A percentile compares a stretch with the other conserved stretches of the same genome.
These are phyloP conservation scores for Xylaria venustula DNA, from an alignment of 495 filamentous ascomycete genomes.

Conservation along the genomic window DNA sequence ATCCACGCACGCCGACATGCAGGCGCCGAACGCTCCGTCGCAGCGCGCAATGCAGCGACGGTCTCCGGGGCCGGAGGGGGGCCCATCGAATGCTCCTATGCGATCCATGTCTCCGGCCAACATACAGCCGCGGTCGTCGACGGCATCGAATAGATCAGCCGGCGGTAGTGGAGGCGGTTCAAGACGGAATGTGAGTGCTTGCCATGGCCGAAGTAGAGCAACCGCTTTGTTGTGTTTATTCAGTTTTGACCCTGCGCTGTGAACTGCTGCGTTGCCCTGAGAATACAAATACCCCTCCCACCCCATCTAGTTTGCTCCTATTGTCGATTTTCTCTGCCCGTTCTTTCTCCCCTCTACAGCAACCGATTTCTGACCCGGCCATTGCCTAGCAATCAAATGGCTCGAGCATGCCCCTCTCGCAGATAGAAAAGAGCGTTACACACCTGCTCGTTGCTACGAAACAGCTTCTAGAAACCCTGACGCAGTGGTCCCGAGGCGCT, in stretches of 20 bases:
- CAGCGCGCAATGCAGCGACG: conserved; percentile 46
- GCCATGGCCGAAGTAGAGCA: not conserved
- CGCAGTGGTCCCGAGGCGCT: conserved; percentile 89
- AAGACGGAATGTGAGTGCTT: conserved; percentile 52
- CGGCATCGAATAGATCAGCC: conserved; percentile 35
- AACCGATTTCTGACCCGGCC: conserved; percentile 1
- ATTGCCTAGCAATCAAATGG: conserved; percentile 40
- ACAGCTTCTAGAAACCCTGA: conserved; percentile 94
- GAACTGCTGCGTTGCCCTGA: not conserved
- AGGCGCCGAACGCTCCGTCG: conserved; percentile 33
- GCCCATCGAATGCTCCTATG: conserved; percentile 54
- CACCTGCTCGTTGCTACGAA: conserved; percentile 97
- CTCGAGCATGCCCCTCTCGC: conserved; percentile 61
- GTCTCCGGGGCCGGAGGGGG: conserved; percentile 49
- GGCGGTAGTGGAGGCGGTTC: conserved; percentile 35
- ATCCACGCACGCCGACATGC: conserved; percentile 31
- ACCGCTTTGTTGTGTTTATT: conserved; percentile 6
- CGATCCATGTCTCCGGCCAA: conserved; percentile 71
- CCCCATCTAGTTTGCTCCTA: too few species aligned
- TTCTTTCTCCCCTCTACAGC: not conserved
- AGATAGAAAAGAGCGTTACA: conserved; percentile 98
- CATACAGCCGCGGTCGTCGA: conserved; percentile 52
- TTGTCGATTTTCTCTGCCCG: too few species aligned
- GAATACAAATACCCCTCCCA: not conserved
- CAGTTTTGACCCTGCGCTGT: not conserved